phyloP scores from a whole-genome alignment of 306 rosid genomes.

The Acacia melanoxylon region DNA sequence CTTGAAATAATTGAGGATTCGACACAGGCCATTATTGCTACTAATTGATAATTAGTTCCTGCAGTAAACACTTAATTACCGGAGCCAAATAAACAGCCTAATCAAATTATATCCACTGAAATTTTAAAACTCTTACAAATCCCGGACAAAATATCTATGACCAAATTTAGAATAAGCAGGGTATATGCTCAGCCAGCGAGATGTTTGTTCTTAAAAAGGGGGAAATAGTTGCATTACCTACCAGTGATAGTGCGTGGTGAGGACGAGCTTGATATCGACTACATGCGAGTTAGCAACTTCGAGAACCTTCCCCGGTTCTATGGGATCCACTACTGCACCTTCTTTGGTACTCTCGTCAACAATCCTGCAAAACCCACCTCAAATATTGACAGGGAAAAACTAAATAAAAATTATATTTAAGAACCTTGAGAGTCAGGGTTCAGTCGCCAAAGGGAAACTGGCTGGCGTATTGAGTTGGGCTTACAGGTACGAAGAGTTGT shows the following conservation, averaged over 20 bases:
- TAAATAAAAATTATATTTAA: not conserved
- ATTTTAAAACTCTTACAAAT: not conserved
- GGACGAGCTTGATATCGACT: constrained; percentile 69
- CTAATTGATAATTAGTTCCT: not conserved
- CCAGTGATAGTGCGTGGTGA: constrained; percentile 99
- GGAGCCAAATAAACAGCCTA: not conserved
- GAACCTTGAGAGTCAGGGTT: not conserved
- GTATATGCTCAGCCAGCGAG: not conserved
- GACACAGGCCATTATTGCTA: not conserved
- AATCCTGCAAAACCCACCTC: constrained; percentile 50
- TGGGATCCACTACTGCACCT: constrained; percentile 93
- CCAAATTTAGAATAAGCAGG: not conserved
- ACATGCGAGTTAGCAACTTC: constrained; percentile 65
- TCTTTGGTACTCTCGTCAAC: constrained; percentile 75
- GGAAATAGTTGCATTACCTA: not conserved
- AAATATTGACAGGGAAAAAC: constrained; percentile 1
- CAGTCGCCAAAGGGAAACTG: not conserved
- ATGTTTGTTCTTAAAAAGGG: not conserved
- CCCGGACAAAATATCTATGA: not conserved
- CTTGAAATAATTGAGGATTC: not conserved
- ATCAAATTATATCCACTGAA: not conserved
- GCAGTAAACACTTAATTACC: not conserved
- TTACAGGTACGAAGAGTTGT: constrained; percentile 45
- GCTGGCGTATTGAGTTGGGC: not conserved
- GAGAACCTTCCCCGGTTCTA: constrained; percentile 80